Evolutionary conservation across 2,329 filamentous ascomycete genomes (phyloP), one percentile per base, ranked within the genome.

Genomic region (Gremmenia infestans): DNA sequence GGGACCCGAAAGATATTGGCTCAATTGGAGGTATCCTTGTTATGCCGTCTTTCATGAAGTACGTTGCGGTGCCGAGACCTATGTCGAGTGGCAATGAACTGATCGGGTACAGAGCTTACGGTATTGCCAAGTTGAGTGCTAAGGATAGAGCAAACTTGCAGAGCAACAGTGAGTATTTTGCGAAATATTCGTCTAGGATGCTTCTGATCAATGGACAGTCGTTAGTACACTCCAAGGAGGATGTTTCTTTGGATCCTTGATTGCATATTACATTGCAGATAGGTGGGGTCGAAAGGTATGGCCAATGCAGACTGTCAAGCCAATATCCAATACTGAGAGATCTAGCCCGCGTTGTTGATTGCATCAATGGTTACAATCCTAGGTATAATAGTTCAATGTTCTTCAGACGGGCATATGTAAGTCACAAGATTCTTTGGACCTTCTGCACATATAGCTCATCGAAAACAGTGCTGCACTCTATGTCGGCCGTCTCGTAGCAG

Each of bases 11-110:
- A 65, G 87, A 90, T 70, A 86, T 88, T 71, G 85, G 87, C 67
- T 86, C 90, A 9, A 91, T 89, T 78, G 88, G 86, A 47, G 85
- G 85, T 55, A 83, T 93, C 60, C 74, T 93, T 55, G 89, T 87
- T 3, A 79, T 92, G 65, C 72, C 78, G 19, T 77, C 78, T 9
- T 89, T 88, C 63, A 77, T 81, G 67, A 68, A 71, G 75, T 82
- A 71, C 48, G 74, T 61, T 23, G 47, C n/a, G 15, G 22, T 28
- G 17, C 7, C 11, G 15, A 19, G 48, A 39, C 32, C 11, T 9
- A 15, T 17, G 14, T 9, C 12, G 23, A 25, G 5, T 19, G 54
- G 56, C 42, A 57, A 25, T 50, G 79, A 78, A 2, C 81, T 64
- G 71, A 76, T 25, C 17, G 4, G 17, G 9, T 6, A 68, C 80